Base-by-base conservation (phyloP, 164 flowering plant genomes). In the Echeveria elegans region DNA sequence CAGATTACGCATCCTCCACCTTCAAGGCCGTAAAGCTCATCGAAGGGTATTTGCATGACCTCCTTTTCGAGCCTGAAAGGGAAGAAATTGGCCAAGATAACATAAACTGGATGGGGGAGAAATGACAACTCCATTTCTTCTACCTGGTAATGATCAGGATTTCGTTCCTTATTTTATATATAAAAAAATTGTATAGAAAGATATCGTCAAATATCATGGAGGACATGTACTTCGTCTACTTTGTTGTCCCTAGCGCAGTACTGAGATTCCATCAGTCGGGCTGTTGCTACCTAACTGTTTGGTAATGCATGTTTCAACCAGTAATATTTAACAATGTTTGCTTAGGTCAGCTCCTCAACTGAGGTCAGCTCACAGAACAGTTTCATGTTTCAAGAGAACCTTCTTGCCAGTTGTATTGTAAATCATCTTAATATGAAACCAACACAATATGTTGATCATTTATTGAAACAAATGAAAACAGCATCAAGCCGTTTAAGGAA, bases 11-110 rank as follows among this genome's bases (percentile, higher is more conserved):
- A 31, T 75, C 93, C 7, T 91, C 99, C 52, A n/a, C n/a, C n/a
- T n/a, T 80, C 78, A 95, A 95, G 73, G 88, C 86, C 81, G 88
- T 95, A 19, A 95, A 82, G 74, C 97, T 95, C 31, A 92, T 92
- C 38, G 91, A 90, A 4, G 99, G 97, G 6, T 92, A 87, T 79
- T 73, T 92, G 76, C 97, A 95, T 24, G 99, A 95, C 74, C 97
- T 95, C 68, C 89, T 94, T n/a, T 94, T 94, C 32, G 99, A 94
- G 76, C 97, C 97, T 16, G 99, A 94, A 71, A 85, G 89, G 0
- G 90, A 91, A 67, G 96, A 89, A 72, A 74, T 94, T 56, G 96
- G 81, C 0, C 76, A 72, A 74, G 97, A 94, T 58, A 94, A 91
- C 69, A n/a, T 94, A 8, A 69, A 75, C 59, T 94, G 99, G 99